A percentile compares a stretch with the other conserved stretches of the same genome.
phyloP scores from a whole-genome alignment of 2,329 filamentous ascomycete species.

The Monascus ruber region DNA sequence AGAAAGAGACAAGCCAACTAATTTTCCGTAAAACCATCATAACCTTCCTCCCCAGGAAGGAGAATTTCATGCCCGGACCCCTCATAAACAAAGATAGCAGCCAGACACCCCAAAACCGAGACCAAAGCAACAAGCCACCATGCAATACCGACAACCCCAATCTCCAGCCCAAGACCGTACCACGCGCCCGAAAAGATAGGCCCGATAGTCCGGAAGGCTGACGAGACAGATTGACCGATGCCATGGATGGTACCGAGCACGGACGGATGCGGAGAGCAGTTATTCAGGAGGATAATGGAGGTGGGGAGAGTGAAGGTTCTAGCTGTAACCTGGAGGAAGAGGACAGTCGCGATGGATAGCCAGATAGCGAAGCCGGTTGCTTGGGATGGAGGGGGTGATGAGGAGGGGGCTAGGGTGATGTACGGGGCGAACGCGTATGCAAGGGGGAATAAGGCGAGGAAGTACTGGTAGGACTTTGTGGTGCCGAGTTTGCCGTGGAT shows the following conservation, averaged over 20 bases:
- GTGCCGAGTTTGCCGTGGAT: conserved; percentile 58
- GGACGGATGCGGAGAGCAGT: conserved; percentile 48
- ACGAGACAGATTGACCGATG: conserved; percentile 45
- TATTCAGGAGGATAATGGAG: conserved; percentile 49
- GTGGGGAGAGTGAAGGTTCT: conserved; percentile 57
- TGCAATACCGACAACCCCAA: conserved; percentile 44
- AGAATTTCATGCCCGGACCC: conserved; percentile 51
- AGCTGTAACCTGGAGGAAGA: conserved; percentile 59
- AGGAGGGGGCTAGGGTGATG: conserved; percentile 55
- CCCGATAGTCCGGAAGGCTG: conserved; percentile 45
- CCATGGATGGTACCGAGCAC: conserved; percentile 50
- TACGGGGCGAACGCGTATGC: conserved; percentile 63
- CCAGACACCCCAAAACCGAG: conserved; percentile 46
- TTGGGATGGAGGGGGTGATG: conserved; percentile 29
- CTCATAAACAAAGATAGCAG: conserved; percentile 52
- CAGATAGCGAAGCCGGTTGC: conserved; percentile 43
- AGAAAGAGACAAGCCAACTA: no score
- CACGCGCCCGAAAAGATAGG: conserved; percentile 45
- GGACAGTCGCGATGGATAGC: conserved; percentile 52
- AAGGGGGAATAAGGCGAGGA: conserved; percentile 58
- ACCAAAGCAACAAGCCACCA: conserved; percentile 48
- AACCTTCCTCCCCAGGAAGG: conserved; percentile 25
- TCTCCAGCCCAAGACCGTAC: conserved; percentile 44
- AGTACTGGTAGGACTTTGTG: conserved; percentile 55
- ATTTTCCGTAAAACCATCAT: not conserved